Base-by-base conservation (phyloP, 2,329 filamentous ascomycete genomes). In the Pseudocercospora ulei region DNA sequence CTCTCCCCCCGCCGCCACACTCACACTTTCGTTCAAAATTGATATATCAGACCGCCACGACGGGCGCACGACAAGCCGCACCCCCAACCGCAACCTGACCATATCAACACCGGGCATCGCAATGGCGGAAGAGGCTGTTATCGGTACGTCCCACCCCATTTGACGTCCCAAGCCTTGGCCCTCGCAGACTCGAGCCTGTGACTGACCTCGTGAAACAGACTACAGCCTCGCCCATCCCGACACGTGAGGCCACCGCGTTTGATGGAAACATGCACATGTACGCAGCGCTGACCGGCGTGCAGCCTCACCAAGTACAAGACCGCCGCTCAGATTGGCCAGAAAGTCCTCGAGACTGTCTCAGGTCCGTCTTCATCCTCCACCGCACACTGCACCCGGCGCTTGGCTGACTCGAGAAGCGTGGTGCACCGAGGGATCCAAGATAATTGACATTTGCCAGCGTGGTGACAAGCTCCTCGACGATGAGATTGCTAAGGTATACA, bases 251-350 rank as follows among this genome's bases (percentile, higher is more conserved):
- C 24, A 31, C 48, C 19, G 2, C 19, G 28, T 30, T 39, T 20
- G 17, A 12, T 17, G 12, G 19, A 30, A 24, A 30, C 31, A 12
- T 9, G 17, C 27, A n/a, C n/a, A 12, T 28, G 24, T 22, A 84
- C 93, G 87, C 92, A 70, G 75, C 82, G 54, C 77, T 95, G 65
- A 83, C 78, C 65, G 90, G 92, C 83, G 47, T 83, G 92, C 64
- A 95, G 86, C 57, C 75, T 98, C 57, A 96, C 90, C 68, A 98
- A 96, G 75, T 96, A 96, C 76, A 96, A 94, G 79, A 87, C 82
- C 52, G 90, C 90, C 41, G 88, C 83, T 49, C 74, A 82, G 63
- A 96, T 98, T 67, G 90, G 88, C 35, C 84, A 95, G 65, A 94
- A 88, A 71, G 88, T 93, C 54, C 77, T 98, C 54, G 84, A 86